Conservation (phyloP, 305 asterid genomes). For the Fraxinus sp. region DNA sequence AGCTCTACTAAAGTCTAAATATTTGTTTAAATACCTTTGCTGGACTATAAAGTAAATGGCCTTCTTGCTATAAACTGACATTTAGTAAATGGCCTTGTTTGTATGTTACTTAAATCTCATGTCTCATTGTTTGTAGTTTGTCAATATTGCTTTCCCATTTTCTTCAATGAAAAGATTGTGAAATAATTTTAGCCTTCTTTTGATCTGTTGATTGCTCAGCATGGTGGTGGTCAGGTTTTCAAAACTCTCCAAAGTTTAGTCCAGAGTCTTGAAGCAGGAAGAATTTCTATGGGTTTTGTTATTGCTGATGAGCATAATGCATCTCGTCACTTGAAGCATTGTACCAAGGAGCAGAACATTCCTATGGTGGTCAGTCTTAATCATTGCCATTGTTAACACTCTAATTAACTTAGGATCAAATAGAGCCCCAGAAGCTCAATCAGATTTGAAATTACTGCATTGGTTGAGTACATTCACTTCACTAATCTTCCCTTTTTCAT, state of each 20-base stretch:
- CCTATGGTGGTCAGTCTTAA: constrained; percentile 52
- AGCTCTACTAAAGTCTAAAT: not conserved
- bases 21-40: not conserved
- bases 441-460: constrained; percentile 3
- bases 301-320: constrained; percentile 50
- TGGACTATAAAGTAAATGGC: not conserved
- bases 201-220: constrained; percentile 44
- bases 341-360: constrained; percentile 64
- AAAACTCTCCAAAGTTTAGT: constrained; percentile 59
- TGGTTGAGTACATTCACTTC: not conserved
- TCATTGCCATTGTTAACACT: constrained; percentile 12
- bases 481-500: constrained; percentile 1
- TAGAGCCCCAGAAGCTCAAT: constrained; percentile 1
- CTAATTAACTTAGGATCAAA: not conserved
- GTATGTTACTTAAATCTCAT: not conserved
- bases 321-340: constrained; percentile 78
- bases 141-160: constrained; percentile 16
- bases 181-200: constrained; percentile 12
- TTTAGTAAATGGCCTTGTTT: not conserved
- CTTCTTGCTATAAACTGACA: not conserved
- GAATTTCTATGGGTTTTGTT: constrained; percentile 49
- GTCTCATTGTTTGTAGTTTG: not conserved
- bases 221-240: constrained; percentile 80
- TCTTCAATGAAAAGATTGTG: constrained; percentile 7
- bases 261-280: constrained; percentile 55